These are phyloP conservation scores for Physcomitrium patens DNA, from an alignment of 225 moss, liverwort and hornwort species.

Conservation along the genomic window DNA sequence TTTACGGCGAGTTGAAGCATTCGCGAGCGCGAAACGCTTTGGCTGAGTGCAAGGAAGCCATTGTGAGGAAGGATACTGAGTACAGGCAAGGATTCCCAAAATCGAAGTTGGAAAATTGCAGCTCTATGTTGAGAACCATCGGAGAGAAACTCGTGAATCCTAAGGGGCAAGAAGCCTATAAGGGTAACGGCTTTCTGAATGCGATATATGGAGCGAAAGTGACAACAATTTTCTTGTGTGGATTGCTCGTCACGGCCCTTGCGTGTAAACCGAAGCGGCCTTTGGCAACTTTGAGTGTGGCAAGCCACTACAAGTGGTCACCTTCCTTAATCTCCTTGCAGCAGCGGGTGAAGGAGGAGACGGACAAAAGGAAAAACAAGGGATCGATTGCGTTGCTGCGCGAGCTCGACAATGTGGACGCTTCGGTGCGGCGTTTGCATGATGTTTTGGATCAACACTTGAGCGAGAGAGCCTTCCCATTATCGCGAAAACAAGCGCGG, in stretches of 20 bases:
- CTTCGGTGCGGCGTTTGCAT: conserved; percentile 33
- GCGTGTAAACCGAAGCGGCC: conserved; percentile 51
- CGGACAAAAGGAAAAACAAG: conserved; percentile 44
- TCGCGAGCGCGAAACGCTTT: conserved; percentile 45
- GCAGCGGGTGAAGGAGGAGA: conserved; percentile 55
- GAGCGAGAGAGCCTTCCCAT: conserved; percentile 35
- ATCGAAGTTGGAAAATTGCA: conserved; percentile 52
- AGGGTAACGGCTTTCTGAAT: conserved; percentile 48
- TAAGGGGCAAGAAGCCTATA: conserved; percentile 40
- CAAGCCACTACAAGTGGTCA: conserved; percentile 48
- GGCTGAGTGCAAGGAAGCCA: conserved; percentile 47
- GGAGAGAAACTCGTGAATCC: conserved; percentile 49
- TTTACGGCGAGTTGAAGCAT: conserved; percentile 35
- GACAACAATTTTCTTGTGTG: conserved; percentile 51
- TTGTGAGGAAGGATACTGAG: conserved; percentile 43
- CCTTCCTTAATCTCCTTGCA: conserved; percentile 35
- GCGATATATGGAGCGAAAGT: conserved; percentile 57
- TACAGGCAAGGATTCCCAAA: conserved; percentile 39
- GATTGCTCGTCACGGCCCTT: conserved; percentile 46
- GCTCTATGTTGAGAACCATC: conserved; percentile 56
- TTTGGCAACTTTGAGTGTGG: conserved; percentile 32
- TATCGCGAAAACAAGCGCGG: conserved; percentile 21
- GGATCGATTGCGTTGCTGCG: conserved; percentile 45
- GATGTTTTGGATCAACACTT: conserved; percentile 35
- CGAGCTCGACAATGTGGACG: conserved; percentile 52